A percentile compares a stretch with the other conserved stretches of the same genome.
phyloP scores from a whole-genome alignment of 2,329 filamentous ascomycete species.

The Cordyceps cicadae region DNA sequence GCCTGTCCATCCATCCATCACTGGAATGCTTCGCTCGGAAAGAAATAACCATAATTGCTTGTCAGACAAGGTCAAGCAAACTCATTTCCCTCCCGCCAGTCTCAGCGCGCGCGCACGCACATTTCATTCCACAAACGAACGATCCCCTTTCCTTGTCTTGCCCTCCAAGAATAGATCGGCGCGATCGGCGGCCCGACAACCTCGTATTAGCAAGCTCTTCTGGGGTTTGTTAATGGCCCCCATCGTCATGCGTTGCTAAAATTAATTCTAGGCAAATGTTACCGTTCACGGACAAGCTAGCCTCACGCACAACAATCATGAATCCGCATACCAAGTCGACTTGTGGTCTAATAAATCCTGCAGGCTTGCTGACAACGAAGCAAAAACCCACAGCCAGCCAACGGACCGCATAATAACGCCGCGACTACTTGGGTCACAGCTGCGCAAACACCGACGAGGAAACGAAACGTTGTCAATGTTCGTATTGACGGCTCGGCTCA shows the following conservation, averaged over 20 bases:
- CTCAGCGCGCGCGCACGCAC: background rate
- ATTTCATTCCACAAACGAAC: background rate
- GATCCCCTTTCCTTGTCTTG: background rate
- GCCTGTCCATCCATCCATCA: background rate
- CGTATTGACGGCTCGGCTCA: background rate
- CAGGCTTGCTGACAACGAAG: background rate
- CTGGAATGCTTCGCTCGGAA: background rate
- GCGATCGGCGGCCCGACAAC: conserved; percentile 6
- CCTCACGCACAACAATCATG: background rate
- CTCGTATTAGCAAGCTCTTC: background rate
- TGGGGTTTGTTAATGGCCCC: background rate
- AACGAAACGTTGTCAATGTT: background rate
- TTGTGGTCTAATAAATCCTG: background rate
- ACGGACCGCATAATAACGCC: background rate
- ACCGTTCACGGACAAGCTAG: background rate
- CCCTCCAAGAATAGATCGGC: conserved; percentile 8
- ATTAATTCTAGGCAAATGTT: background rate
- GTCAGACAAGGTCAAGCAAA: background rate
- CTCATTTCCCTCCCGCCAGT: background rate
- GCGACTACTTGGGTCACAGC: background rate
- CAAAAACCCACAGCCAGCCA: background rate
- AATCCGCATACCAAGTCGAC: background rate
- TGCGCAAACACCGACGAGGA: background rate
- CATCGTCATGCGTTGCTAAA: background rate
- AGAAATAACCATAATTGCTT: background rate